Percentiles rank a stretch among this genome's conserved stretches.
phyloP scores from a whole-genome alignment of 495 filamentous ascomycete genomes.

The Xylaria scruposa region DNA sequence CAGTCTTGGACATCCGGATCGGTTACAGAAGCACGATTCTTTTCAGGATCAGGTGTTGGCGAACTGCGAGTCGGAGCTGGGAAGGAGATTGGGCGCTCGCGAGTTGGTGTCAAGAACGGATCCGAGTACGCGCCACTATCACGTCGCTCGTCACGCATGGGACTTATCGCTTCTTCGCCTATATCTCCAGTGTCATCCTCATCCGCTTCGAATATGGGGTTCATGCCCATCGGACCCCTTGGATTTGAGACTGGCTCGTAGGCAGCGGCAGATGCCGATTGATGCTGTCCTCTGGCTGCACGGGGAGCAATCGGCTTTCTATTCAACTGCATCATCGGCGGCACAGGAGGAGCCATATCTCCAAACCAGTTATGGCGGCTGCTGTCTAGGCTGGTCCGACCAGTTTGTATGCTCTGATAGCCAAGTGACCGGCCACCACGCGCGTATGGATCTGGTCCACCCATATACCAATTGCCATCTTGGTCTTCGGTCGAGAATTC shows the following conservation, averaged over 20 bases:
- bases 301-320: constrained; percentile 37
- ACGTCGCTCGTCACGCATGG: constrained; percentile 30
- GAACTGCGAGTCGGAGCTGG: constrained; percentile 36
- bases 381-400: constrained; percentile 29
- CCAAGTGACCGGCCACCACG: constrained; percentile 49
- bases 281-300: constrained; percentile 26
- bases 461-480: constrained; percentile 48
- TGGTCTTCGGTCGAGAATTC: constrained; percentile 66
- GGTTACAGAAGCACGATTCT: constrained; percentile 35
- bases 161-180: constrained; percentile 34
- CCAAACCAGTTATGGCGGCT: constrained; percentile 35
- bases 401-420: constrained; percentile 50
- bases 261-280: constrained; percentile 31
- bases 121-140: constrained; percentile 43
- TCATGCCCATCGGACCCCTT: constrained; percentile 48
- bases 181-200: constrained; percentile 65
- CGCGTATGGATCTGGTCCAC: constrained; percentile 49
- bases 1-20: constrained; percentile 65
- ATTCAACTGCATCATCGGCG: constrained; percentile 27
- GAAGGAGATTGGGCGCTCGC: constrained; percentile 30
- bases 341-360: constrained; percentile 22
- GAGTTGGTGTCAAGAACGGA: constrained; percentile 53
- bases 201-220: constrained; percentile 66
- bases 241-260: constrained; percentile 32
- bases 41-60: constrained; percentile 41